Evolutionary conservation across 2,329 filamentous ascomycete species (phyloP).

Genomic region (Aspergillus spinulosporus): DNA sequence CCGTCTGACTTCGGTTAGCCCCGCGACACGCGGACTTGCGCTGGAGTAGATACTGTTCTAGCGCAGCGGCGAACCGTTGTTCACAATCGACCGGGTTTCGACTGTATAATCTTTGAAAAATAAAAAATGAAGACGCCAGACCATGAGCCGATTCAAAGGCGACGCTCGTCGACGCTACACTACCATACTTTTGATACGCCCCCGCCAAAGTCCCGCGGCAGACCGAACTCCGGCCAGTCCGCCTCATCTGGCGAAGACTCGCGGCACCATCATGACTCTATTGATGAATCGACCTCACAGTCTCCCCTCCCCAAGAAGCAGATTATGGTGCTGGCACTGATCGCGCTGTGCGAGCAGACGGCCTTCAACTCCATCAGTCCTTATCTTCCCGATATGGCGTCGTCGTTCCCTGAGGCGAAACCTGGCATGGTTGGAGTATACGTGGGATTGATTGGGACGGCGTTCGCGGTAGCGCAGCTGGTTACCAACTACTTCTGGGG

Average conservation of each 20-base stretch:
- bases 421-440: conserved; percentile 74
- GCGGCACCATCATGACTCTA: conserved; percentile 29
- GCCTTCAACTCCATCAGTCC: conserved; percentile 95
- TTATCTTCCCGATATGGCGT: conserved; percentile 91
- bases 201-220: conserved; percentile 48
- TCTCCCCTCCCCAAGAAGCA: conserved; percentile 81
- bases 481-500: conserved; percentile 92
- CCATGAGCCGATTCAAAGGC: conserved; percentile 36
- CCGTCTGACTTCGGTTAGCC: background rate
- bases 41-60: background rate
- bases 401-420: conserved; percentile 77
- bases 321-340: conserved; percentile 78
- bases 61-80: background rate
- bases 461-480: conserved; percentile 90
- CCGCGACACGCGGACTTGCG: background rate
- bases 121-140: conserved; percentile 33
- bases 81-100: background rate
- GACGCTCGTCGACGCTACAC: conserved; percentile 46
- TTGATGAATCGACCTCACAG: conserved; percentile 30
- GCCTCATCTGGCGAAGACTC: conserved; percentile 39
- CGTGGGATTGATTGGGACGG: conserved; percentile 84
- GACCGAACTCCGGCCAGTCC: conserved; percentile 46
- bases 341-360: conserved; percentile 91
- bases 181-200: conserved; percentile 52
- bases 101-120: background rate